These are phyloP conservation scores for Drechslerella coelobrocha DNA, from an alignment of 2,329 filamentous ascomycete species.

Conservation along the genomic window DNA sequence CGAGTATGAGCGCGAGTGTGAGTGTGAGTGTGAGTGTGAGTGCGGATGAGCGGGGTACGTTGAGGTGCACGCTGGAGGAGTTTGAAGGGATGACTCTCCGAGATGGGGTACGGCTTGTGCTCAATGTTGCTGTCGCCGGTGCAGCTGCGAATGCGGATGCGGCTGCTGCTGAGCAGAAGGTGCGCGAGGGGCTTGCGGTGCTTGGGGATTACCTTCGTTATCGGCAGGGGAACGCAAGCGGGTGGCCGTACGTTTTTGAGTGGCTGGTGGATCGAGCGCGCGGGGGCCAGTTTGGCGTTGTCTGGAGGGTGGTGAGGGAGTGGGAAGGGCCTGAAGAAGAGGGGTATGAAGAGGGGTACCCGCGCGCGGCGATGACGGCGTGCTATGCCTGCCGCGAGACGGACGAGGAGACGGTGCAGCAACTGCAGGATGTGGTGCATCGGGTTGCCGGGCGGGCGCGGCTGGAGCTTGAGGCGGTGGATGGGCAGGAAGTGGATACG, in stretches of 20 bases:
- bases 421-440: conserved; percentile 37
- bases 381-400: conserved; percentile 53
- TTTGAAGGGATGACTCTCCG: conserved; percentile 48
- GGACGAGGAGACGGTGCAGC: conserved; percentile 40
- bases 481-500: conserved; percentile 12
- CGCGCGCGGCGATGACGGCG: conserved; percentile 46
- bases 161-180: no score
- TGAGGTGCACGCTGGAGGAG: conserved; percentile 17
- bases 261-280: conserved; percentile 34
- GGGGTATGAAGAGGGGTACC: conserved; percentile 50
- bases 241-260: conserved; percentile 22
- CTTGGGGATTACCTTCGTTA: conserved; percentile 52
- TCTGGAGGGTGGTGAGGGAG: conserved; percentile 53
- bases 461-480: conserved; percentile 2
- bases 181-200: conserved; percentile 44
- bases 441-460: conserved; percentile 7
- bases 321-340: conserved; percentile 51
- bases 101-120: conserved; percentile 46
- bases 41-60: no score
- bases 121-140: conserved; percentile 31
- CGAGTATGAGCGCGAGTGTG: no score
- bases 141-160: no score
- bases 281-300: conserved; percentile 40
- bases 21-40: no score
- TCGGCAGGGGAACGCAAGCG: conserved; percentile 7